A percentile compares a stretch with the other conserved stretches of the same genome.
These are phyloP conservation scores for Discostella pseudostelligera DNA, from an alignment of 108 stramenopile genomes.

Conservation along the genomic window DNA sequence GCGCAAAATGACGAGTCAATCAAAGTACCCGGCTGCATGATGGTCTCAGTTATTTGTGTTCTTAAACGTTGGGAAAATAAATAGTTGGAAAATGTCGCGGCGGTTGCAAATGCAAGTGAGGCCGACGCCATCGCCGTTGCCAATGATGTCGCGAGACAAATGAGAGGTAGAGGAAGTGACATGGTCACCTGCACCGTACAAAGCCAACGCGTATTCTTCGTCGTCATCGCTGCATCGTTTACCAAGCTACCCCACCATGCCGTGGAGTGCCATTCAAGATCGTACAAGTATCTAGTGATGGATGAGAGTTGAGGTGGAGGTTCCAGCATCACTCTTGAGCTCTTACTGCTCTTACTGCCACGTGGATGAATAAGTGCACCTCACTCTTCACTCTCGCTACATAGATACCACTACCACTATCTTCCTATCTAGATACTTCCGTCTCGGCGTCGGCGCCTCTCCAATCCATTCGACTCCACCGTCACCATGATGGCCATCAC, in stretches of 20 bases:
- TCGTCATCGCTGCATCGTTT: background rate
- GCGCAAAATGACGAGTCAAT: constrained; percentile 30
- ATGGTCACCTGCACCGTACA: background rate
- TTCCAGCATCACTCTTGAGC: background rate
- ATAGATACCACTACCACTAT: no score
- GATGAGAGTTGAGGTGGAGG: no score
- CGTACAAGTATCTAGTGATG: no score
- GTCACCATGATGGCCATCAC: no score
- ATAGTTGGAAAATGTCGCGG: background rate
- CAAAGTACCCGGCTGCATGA: background rate
- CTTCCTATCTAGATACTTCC: no score
- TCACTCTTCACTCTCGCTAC: no score
- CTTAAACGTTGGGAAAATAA: background rate
- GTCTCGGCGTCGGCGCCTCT: no score
- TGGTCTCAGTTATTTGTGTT: background rate
- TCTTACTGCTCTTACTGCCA: no score
- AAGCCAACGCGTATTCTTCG: background rate
- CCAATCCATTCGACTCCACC: no score
- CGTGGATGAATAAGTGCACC: no score
- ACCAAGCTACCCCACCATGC: no score
- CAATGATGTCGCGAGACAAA: background rate
- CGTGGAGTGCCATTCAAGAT: no score
- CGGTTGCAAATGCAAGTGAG: background rate
- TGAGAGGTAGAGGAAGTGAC: background rate
- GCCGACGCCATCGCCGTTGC: background rate